These are phyloP conservation scores for Hymenoscyphus fraxineus DNA, from an alignment of 2,329 filamentous ascomycete genomes.

Conservation along the genomic window DNA sequence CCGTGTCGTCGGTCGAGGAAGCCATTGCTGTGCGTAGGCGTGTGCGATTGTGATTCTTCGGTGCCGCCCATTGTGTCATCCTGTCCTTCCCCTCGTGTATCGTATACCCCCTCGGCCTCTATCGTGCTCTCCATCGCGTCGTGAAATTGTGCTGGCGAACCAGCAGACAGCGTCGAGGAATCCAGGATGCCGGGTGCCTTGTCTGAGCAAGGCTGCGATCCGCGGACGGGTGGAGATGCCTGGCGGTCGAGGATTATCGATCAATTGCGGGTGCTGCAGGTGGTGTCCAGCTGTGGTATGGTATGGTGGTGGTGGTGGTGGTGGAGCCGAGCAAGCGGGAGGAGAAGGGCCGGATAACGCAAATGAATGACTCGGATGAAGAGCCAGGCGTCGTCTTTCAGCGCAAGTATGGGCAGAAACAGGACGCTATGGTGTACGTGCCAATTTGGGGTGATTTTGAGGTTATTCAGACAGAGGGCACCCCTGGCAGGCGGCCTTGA, in stretches of 20 bases:
- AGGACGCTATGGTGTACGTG: neutral
- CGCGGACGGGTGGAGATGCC: neutral
- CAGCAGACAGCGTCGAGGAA: conserved; percentile 46
- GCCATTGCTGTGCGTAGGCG: conserved; percentile 28
- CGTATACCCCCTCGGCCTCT: conserved; percentile 47
- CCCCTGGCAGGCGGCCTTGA: conserved; percentile 15
- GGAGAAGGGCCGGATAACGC: neutral
- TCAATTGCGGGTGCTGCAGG: neutral
- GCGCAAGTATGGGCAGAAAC: neutral
- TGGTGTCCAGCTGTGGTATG: too few species aligned
- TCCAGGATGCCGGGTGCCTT: conserved; percentile 44
- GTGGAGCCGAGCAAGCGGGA: neutral
- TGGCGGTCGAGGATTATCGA: neutral
- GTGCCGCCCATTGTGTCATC: conserved; percentile 31
- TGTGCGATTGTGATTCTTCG: conserved; percentile 32
- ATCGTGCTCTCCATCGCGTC: conserved; percentile 45
- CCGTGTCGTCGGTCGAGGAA: conserved; percentile 27
- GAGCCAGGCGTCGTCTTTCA: neutral
- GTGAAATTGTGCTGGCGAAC: conserved; percentile 51
- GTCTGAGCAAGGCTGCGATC: conserved; percentile 14
- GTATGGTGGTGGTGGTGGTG: conserved; percentile 9
- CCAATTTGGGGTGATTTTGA: conserved; percentile 21
- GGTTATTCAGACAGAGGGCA: conserved; percentile 27
- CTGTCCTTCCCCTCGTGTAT: conserved; percentile 28
- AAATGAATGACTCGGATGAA: conserved; percentile 2